These are phyloP conservation scores for Phanerochaete carnosa DNA, from an alignment of 768 basidiomycete species.

Conservation along the genomic window DNA sequence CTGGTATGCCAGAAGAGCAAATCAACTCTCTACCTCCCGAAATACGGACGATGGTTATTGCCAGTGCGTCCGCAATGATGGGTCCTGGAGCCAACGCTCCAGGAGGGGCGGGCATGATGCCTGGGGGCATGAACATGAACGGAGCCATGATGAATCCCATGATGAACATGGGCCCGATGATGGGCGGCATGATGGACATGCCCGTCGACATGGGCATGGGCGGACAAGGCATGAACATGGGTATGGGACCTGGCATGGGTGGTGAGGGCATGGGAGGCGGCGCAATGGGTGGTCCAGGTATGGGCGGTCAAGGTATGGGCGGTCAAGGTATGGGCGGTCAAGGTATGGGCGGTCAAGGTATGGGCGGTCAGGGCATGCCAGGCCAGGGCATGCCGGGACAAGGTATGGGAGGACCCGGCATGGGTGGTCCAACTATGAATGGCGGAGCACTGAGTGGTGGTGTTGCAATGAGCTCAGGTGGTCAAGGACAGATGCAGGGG, in stretches of 20 bases:
- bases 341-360: conserved; percentile 35
- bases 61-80: conserved; percentile 78
- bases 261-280: conserved; percentile 30
- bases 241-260: conserved; percentile 18
- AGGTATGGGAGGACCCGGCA: conserved; percentile 22
- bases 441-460: conserved; percentile 17
- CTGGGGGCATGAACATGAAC: conserved; percentile 28
- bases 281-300: conserved; percentile 10
- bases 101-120: conserved; percentile 34
- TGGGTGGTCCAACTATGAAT: conserved; percentile 18
- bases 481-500: conserved; percentile 10
- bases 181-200: conserved; percentile 78
- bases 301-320: conserved; percentile 44
- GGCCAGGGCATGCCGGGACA: conserved; percentile 15
- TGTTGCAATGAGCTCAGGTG: conserved; percentile 18
- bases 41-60: conserved; percentile 84
- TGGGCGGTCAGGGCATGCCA: conserved; percentile 13
- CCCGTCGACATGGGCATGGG: conserved; percentile 51
- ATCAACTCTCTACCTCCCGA: conserved; percentile 75
- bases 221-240: conserved; percentile 31
- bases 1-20: conserved; percentile 81
- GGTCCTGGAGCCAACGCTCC: conserved; percentile 50
- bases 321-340: conserved; percentile 35
- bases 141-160: conserved; percentile 34
- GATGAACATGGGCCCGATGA: conserved; percentile 33